Evolutionary conservation across 2,329 filamentous ascomycete genomes (phyloP).

Genomic region (Aspergillus sp.): DNA sequence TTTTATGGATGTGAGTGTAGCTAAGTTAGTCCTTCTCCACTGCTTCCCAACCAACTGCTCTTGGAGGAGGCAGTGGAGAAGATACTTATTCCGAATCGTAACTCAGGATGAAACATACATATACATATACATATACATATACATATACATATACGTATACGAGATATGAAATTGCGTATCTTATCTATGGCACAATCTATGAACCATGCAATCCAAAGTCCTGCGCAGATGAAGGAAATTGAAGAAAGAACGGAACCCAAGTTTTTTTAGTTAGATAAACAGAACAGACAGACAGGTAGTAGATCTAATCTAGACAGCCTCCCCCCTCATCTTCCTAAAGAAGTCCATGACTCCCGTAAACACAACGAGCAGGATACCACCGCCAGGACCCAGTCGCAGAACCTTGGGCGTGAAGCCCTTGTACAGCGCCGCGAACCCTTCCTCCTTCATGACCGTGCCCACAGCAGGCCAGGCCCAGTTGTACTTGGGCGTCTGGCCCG

Average conservation of each 20-base stretch:
- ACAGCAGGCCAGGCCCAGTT: constrained; percentile 96
- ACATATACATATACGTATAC: not conserved
- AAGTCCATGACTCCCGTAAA: constrained; percentile 66
- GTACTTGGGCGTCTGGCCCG: constrained; percentile 87
- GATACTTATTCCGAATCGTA: not conserved
- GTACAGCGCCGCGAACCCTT: constrained; percentile 89
- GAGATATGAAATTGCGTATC: not conserved
- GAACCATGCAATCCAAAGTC: constrained; percentile 4
- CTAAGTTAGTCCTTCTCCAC: not conserved
- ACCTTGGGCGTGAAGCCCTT: constrained; percentile 99
- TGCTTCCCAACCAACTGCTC: no score
- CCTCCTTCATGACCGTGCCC: constrained; percentile 84
- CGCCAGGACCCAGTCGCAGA: constrained; percentile 69
- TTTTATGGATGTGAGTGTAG: no score
- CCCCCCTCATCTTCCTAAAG: constrained; percentile 69
- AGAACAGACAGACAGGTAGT: not conserved
- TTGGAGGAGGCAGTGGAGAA: not conserved
- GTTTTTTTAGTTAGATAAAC: not conserved
- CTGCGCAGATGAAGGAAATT: not conserved
- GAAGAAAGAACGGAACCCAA: not conserved
- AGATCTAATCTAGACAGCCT: not conserved
- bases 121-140: not conserved
- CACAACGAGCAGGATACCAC: constrained; percentile 57
- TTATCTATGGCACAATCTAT: constrained; percentile 10
- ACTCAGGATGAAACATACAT: not conserved